Conservation (phyloP, 495 filamentous ascomycete species). For the Zalerion maritima region DNA sequence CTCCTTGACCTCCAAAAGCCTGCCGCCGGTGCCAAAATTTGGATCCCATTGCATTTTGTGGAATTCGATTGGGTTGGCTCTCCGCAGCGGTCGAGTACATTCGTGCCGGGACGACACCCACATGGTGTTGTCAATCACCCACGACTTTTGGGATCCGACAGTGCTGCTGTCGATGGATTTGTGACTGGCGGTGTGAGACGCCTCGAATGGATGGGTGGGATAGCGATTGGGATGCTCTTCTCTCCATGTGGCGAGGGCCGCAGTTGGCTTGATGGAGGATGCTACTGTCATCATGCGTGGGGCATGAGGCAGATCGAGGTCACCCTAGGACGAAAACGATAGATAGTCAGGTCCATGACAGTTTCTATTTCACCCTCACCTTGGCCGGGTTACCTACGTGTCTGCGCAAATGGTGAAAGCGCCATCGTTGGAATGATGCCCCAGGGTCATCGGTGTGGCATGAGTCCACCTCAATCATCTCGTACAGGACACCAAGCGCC, state of each 20-base stretch:
- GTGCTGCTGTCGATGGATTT: constrained; percentile 12
- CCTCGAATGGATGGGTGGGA: constrained; percentile 17
- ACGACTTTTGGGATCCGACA: constrained; percentile 16
- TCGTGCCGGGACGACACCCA: constrained; percentile 14
- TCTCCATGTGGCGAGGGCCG: constrained; percentile 14
- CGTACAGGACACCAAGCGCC: constrained; percentile 19
- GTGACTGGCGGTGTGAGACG: constrained; percentile 8
- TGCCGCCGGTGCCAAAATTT: constrained; percentile 11
- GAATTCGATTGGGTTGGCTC: constrained; percentile 15
- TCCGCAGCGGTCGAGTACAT: constrained; percentile 15
- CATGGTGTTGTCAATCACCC: constrained; percentile 19
- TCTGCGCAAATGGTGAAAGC: constrained; percentile 18
- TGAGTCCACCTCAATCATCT: constrained; percentile 19
- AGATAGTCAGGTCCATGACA: constrained; percentile 9
- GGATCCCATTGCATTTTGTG: constrained; percentile 18
- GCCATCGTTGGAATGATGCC: constrained; percentile 19
- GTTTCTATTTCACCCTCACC: neutral
- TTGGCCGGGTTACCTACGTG: constrained; percentile 9
- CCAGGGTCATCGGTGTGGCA: constrained; percentile 19
- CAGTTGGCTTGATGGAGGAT: constrained; percentile 16
- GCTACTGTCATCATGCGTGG: constrained; percentile 22
- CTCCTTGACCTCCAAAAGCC: constrained; percentile 12
- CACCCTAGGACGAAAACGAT: constrained; percentile 13
- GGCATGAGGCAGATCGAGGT: constrained; percentile 18
- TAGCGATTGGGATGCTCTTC: constrained; percentile 12